phyloP scores from a whole-genome alignment of 164 flowering plant genomes.

The Vitis cinerea region DNA sequence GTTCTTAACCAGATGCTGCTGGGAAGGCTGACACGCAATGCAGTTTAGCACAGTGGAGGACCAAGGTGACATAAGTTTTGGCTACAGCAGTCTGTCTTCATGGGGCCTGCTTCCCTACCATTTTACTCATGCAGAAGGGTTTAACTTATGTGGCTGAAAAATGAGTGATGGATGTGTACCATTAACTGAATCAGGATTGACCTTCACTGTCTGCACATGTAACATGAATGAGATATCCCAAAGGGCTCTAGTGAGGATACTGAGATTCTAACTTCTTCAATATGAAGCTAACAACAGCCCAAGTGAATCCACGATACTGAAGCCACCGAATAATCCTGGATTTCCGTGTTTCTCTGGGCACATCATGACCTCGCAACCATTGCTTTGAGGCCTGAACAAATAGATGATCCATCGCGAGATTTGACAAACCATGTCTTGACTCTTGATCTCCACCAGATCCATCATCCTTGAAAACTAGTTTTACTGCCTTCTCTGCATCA shows the following conservation, averaged over 20 bases:
- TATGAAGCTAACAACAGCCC: conserved; percentile 55
- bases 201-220: background rate
- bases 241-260: conserved; percentile 27
- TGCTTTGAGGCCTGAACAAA: conserved; percentile 72
- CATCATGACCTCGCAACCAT: conserved; percentile 60
- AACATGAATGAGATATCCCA: background rate
- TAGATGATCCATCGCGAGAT: conserved; percentile 54
- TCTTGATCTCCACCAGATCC: conserved; percentile 33
- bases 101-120: background rate
- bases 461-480: conserved; percentile 54
- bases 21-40: background rate
- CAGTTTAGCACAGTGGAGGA: conserved; percentile 1
- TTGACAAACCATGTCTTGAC: conserved; percentile 50
- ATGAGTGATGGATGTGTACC: background rate
- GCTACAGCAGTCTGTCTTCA: conserved; percentile 1
- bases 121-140: background rate
- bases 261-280: conserved; percentile 64
- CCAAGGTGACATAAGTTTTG: background rate
- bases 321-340: conserved; percentile 80
- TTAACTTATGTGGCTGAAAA: background rate
- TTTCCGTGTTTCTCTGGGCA: conserved; percentile 60
- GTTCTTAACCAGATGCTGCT: conserved; percentile 2
- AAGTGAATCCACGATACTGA: conserved; percentile 83
- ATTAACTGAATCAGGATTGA: conserved; percentile 1
- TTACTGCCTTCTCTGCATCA: conserved; percentile 61